Evolutionary conservation across 257 asterid genomes (phyloP).

Genomic region (Lycium barbarum): DNA sequence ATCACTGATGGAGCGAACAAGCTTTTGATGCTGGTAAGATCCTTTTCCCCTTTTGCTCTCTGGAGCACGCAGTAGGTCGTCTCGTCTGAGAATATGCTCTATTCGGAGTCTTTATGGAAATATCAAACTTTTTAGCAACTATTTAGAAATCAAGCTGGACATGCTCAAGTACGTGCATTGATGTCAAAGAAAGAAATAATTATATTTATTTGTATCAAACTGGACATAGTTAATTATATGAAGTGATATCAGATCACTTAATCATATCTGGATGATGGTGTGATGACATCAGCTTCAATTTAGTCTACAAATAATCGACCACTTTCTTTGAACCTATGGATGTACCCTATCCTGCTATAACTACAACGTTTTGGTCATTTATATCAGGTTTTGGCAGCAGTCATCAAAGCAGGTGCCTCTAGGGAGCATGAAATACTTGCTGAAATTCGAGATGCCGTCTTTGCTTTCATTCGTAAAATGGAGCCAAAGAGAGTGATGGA

Average conservation of each 20-base stretch:
- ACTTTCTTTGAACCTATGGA: not conserved
- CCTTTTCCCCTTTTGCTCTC: not conserved
- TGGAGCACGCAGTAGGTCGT: not conserved
- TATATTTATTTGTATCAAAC: not conserved
- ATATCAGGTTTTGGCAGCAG: constrained; percentile 96
- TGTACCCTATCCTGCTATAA: constrained; percentile 32
- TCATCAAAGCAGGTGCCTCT: constrained; percentile 99
- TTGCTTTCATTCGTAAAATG: constrained; percentile 93
- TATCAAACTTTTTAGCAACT: not conserved
- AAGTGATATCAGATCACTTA: not conserved
- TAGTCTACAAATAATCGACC: not conserved
- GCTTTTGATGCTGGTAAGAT: constrained; percentile 94
- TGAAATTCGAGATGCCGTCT: constrained; percentile 97
- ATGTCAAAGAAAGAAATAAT: not conserved
- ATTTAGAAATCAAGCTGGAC: not conserved
- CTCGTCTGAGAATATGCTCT: not conserved
- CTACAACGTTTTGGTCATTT: constrained; percentile 35
- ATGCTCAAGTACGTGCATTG: not conserved
- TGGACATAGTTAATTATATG: not conserved
- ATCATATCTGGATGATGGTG: not conserved
- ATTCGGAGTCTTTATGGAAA: not conserved
- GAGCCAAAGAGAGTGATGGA: constrained; percentile 99
- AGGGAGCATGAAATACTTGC: constrained; percentile 99
- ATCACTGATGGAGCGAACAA: constrained; percentile 99
- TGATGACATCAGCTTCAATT: not conserved